Base-by-base conservation (phyloP, 768 basidiomycete species). In the Amanita phalloides region DNA sequence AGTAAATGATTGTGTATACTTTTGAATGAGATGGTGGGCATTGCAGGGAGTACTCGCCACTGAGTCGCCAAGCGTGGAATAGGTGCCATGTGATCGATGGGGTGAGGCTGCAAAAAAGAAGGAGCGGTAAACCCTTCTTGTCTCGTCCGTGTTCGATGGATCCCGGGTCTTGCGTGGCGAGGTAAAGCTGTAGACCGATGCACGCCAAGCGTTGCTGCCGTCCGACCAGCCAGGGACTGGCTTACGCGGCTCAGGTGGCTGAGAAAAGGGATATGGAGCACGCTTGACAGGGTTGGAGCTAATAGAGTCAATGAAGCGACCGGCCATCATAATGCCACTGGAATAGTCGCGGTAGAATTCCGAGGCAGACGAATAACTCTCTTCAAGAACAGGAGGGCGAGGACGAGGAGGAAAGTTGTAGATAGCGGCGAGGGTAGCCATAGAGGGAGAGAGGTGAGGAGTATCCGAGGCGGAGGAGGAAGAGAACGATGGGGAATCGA, bases 301-400 rank as follows among this genome's bases (percentile, higher is more conserved):
- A 23, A 70, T 57, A 11, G 74, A 62, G 10, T 55, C 69, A 60
- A 86, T 77, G 54, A 76, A 76, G 36, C 72, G 73, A 28, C 71
- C 74, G 2, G 81, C 78, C 83, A 86, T 85, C 74, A 86, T 84
- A 65, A 84, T 68, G 35, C 84, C 84, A 36, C 72, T 70, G 56
- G 68, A 71, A 61, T 75, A 84, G 38, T 77, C 70, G 21, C 68
- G 68, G 50, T 60, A 58, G 48, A 67, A 55, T n/a, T 56, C 54
- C 28, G 55, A 46, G 30, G 43, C 44, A 26, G 57, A 17, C 26
- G 54, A 49, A 45, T 54, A 46, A 43, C 66, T 33, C 49, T 70
- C 54, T 55, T 68, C 63, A 37, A 64, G 51, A 33, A 73, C 65
- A 8, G 75, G 75, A 5, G 78, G 69, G 0, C 78, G 76, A 0